phyloP scores from a whole-genome alignment of 345 rosid genomes.

The Rhodomyrtus tomentosa region DNA sequence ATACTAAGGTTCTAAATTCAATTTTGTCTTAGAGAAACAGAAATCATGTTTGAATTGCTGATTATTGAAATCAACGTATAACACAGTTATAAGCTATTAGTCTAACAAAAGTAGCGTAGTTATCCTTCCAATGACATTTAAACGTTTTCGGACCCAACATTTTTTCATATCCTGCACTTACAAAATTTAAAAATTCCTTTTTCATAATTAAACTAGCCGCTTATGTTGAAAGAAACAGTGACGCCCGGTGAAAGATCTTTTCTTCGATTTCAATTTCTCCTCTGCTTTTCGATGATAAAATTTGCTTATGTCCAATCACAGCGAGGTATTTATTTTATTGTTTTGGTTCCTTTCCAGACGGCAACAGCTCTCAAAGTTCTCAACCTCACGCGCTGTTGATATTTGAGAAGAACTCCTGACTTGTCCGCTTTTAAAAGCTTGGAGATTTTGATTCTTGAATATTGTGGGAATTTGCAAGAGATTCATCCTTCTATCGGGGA shows the following conservation, averaged over 20 bases:
- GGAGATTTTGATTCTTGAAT: not conserved
- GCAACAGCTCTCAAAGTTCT: not conserved
- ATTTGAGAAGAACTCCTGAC: not conserved
- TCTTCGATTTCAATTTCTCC: not conserved
- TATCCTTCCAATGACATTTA: not conserved
- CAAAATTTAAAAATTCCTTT: not conserved
- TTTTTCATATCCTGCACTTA: not conserved
- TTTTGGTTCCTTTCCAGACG: not conserved
- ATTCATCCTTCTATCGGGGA: not conserved
- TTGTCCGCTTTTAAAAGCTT: not conserved
- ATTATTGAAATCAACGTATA: no score
- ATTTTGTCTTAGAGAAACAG: not conserved
- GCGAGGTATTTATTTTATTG: not conserved
- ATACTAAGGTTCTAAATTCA: not conserved
- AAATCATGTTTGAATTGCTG: not conserved
- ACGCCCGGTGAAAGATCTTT: not conserved
- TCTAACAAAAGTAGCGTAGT: not conserved
- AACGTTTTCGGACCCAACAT: not conserved
- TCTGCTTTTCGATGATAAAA: not conserved
- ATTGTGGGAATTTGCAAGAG: not conserved
- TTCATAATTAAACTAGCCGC: not conserved
- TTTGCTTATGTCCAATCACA: not conserved
- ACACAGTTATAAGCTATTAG: not conserved
- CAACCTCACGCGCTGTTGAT: accelerated
- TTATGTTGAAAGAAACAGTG: not conserved